Evolutionary conservation across 1,284 basidiomycete genomes (phyloP), one percentile per base, ranked within the genome.

Genomic region (Ceratobasidium sp.): DNA sequence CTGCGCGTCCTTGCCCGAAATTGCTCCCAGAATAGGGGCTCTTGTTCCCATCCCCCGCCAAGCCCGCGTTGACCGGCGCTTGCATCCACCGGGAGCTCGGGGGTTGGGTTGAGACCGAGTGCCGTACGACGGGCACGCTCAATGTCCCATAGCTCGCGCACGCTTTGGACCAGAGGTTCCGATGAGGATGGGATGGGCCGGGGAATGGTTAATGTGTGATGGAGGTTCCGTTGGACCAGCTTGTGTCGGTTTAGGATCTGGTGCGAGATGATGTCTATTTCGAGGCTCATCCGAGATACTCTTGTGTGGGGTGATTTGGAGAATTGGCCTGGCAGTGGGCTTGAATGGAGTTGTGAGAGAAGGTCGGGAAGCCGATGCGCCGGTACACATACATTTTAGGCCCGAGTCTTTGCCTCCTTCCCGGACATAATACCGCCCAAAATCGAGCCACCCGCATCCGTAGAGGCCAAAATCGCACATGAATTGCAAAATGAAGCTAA

Each of bases 391-490:
- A 69, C 64, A 21, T 41, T 30, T 46, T 39, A 21, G 8, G 32
- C 2, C 23, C 14, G 74, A 71, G 80, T 82, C 82, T 3, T 85
- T 84, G 0, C 85, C 76, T 5, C 83, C 84, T 34, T 81, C 79
- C 0, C 87, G 79, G 62, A 87, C 85, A n/a, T 77, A 79, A 3
- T 82, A 83, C 10, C 84, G 81, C 18, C 80, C 80, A 2, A 87
- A 77, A 72, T 97, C 89, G 59, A 98, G 84, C 87, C 90, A 93
- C 9, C 93, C 95, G 79, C 97, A 98, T 1, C 97, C 97, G 78
- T 96, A 97, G 41, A 99, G 84, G 74, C 95, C 95, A 80, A 94
- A 96, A 81, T 99, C 97, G 79, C 92, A 92, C 87, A 98, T 88
- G 82, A 98, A 98, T 81, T 98, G 96, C 28, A 98, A 84, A 52